Base-by-base conservation (phyloP, 139 green algal species). In the Tetratostichococcus sp. region DNA sequence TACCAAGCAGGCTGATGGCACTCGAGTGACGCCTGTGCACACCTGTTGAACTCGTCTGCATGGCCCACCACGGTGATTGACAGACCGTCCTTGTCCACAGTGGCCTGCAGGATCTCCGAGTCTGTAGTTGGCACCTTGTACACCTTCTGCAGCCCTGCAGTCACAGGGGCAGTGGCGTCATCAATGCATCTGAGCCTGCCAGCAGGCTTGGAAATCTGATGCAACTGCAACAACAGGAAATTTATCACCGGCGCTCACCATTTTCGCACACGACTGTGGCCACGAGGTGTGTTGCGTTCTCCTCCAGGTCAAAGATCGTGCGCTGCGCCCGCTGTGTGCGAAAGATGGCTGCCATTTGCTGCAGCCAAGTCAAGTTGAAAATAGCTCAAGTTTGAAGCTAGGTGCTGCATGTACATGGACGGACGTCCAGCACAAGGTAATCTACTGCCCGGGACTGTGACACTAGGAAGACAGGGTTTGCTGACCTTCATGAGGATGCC, bases 401-500 rank as follows among this genome's bases (percentile, higher is more conserved):
- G n/a, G n/a, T n/a, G n/a, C n/a, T n/a, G n/a, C n/a, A n/a, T n/a
- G n/a, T n/a, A n/a, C n/a, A n/a, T n/a, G n/a, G n/a, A n/a, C n/a
- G n/a, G n/a, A n/a, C n/a, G n/a, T n/a, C n/a, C n/a, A n/a, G n/a
- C n/a, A n/a, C n/a, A n/a, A n/a, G n/a, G n/a, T n/a, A n/a, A n/a
- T n/a, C n/a, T n/a, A n/a, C n/a, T n/a, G n/a, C n/a, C n/a, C n/a
- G n/a, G n/a, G n/a, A n/a, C n/a, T n/a, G n/a, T n/a, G n/a, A n/a
- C n/a, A n/a, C n/a, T n/a, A n/a, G n/a, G n/a, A n/a, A n/a, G n/a
- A n/a, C n/a, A n/a, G n/a, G n/a, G n/a, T n/a, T n/a, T n/a, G n/a
- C n/a, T n/a, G n/a, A n/a, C 87, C 88, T 94, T 94, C 35, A 86
- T 71, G 8, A 91, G 82, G 4, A 94, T 69, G 19, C 79, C 84